Evolutionary conservation across 495 filamentous ascomycete species (phyloP), one percentile per base, ranked within the genome.

Genomic region (Oidiodendron maius): DNA sequence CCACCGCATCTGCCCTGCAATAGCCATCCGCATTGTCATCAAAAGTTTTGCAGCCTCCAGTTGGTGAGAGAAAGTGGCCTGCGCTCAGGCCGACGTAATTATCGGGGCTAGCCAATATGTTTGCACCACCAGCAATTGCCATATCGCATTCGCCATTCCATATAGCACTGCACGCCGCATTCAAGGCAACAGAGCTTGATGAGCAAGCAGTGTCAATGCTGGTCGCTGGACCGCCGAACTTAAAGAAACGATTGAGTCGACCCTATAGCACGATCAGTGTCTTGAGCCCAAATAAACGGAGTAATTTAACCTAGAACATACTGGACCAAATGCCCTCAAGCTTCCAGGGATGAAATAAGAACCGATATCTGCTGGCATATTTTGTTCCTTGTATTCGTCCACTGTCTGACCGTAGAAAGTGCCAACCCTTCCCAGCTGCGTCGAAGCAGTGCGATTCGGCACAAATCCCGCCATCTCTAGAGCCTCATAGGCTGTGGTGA

Each of bases 351-450:
- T 95, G 67, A 82, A 95, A 62, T 95, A 95, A 1, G 89, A 94
- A 62, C 91, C 87, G 50, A 95, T 82, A 49, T 95, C 87, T 58
- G 95, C 82, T 15, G 83, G 82, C 36, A 83, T 86, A 63, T 93
- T 93, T 53, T 93, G 83, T 56, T 95, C 91, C 64, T 84, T 80
- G 71, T 87, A 95, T 52, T 96, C 90, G 46, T 94, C 89, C 51
- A 85, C 90, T 1, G 89, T 90, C 69, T 91, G 87, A 38, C 90
- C 90, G 61, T 91, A 94, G 64, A 94, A 96, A 13, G 87, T 89
- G 16, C 89, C 91, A 38, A 95, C 84, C 5, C 90, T 78, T 61
- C 89, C 80, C n/a, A 87, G 70, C 52, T 83, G 79, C 1, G 89
- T 89, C 1, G 87, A 88, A 2, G 86, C 85, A 0, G 89, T 91